phyloP scores from a whole-genome alignment of 352 stramenopile species.

The Globisporangium radiosum region DNA sequence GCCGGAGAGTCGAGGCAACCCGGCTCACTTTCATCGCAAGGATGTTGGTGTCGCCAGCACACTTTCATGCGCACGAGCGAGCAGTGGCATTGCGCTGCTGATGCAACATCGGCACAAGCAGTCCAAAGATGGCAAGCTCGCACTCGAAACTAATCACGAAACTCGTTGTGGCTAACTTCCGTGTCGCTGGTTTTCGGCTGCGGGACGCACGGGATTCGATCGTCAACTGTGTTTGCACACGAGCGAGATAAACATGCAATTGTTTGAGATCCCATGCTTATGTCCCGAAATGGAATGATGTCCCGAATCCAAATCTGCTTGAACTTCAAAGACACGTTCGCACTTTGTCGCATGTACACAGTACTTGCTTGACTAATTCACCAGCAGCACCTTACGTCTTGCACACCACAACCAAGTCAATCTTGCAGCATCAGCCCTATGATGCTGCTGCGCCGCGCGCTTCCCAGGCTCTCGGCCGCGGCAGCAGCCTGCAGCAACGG shows the following conservation, averaged over 20 bases:
- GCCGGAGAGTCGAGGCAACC: too few species aligned
- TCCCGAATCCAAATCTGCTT: neutral
- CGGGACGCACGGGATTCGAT: neutral
- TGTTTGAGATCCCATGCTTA: too few species aligned
- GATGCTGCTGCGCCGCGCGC: slow-evolving; percentile 8
- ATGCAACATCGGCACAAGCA: too few species aligned
- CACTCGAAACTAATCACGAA: too few species aligned
- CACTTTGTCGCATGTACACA: neutral
- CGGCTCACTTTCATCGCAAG: too few species aligned
- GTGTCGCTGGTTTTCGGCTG: neutral
- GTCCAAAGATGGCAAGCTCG: too few species aligned
- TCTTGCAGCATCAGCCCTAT: slow-evolving; percentile 9
- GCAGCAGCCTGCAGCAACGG: neutral
- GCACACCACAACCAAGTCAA: neutral
- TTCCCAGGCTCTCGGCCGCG: neutral
- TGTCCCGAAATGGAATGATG: too few species aligned
- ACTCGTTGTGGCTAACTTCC: too few species aligned
- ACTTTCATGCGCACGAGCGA: too few species aligned
- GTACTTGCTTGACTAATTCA: neutral
- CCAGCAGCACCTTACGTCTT: neutral
- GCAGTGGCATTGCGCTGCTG: too few species aligned
- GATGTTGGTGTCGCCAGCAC: too few species aligned
- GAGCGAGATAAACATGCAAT: neutral
- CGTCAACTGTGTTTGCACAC: neutral
- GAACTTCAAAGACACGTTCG: neutral